Base-by-base conservation (phyloP, 192 early-diverging fungal genomes). In the Rhizoclosmatium globosum region DNA sequence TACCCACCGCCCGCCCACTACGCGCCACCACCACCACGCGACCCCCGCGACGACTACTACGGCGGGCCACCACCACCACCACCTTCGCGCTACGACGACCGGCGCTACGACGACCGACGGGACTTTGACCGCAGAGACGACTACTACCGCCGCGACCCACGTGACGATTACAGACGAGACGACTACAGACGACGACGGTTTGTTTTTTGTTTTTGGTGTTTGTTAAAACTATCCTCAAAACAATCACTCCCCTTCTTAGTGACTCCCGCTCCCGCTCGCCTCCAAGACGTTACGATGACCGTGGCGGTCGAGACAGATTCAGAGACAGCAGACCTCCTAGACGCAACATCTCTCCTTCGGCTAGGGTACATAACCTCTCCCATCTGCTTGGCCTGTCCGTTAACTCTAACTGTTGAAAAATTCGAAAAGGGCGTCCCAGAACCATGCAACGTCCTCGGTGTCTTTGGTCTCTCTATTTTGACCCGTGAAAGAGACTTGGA, bases 401-500 rank as follows among this genome's bases (percentile, higher is more conserved):
- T 47, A 21, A 0, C 21, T 57, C 13, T 57, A 17, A 21, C 15
- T 57, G 56, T 57, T 57, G n/a, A 57, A 64, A 64, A 64, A 6
- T 7, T 13, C 56, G n/a, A 19, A 58, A 2, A 72, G 70, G 53
- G 53, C n/a, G 38, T 38, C 31, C 77, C 84, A 17, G 64, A 64
- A n/a, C 81, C 81, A n/a, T 73, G 56, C 71, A 86, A 85, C 19
- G 90, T 93, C 50, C 81, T 93, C 47, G 92, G 92, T 57, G 92
- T 93, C 15, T 93, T 93, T 82, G 91, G 90, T 31, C 81, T 93
- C 62, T 88, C 84, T 74, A 79, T 90, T 39, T 75, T 81, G 47
- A 93, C 92, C 3, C 70, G 70, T 23, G 89, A 91, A 72, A 68
- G 73, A 9, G 92, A 93, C 76, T 82, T 93, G 81, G 84, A 92